Conservation (phyloP, 345 rosid species). For the Excoecaria agallocha region DNA sequence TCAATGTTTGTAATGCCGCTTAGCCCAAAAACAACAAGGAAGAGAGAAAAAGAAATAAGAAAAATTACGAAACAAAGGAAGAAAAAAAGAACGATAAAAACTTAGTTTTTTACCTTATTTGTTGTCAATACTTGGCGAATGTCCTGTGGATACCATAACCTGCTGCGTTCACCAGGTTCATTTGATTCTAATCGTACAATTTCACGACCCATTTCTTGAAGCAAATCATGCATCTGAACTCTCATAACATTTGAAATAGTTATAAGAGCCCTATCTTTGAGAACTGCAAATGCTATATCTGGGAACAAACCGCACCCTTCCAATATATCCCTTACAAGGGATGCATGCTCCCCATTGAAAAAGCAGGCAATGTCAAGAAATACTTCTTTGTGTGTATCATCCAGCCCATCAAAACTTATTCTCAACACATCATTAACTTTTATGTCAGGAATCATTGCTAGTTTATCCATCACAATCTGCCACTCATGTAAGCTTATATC, state of each 20-base stretch:
- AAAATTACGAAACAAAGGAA: background rate
- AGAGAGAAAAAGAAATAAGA: background rate
- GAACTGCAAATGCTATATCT: background rate
- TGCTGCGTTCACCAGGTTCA: conserved; percentile 7
- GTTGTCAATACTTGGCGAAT: background rate
- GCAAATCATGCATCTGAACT: conserved; percentile 16
- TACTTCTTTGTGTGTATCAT: background rate
- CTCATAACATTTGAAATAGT: background rate
- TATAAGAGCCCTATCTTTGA: conserved; percentile 9
- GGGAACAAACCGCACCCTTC: background rate
- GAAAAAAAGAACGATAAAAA: background rate
- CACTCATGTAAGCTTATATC: background rate
- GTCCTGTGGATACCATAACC: conserved; percentile 15
- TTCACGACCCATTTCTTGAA: conserved; percentile 21
- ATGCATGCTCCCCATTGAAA: background rate
- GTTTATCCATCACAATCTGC: background rate
- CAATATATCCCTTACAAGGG: background rate
- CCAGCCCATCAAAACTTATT: background rate
- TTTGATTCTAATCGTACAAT: conserved; percentile 4
- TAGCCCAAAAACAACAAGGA: background rate
- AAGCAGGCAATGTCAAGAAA: conserved; percentile 17
- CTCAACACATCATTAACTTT: background rate
- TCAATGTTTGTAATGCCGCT: background rate
- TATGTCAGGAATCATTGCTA: background rate
- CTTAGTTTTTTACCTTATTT: background rate